A percentile compares a stretch with the other conserved stretches of the same genome.
Evolutionary conservation across 2,329 filamentous ascomycete species (phyloP).

Genomic region (Sporothrix brasiliensis): DNA sequence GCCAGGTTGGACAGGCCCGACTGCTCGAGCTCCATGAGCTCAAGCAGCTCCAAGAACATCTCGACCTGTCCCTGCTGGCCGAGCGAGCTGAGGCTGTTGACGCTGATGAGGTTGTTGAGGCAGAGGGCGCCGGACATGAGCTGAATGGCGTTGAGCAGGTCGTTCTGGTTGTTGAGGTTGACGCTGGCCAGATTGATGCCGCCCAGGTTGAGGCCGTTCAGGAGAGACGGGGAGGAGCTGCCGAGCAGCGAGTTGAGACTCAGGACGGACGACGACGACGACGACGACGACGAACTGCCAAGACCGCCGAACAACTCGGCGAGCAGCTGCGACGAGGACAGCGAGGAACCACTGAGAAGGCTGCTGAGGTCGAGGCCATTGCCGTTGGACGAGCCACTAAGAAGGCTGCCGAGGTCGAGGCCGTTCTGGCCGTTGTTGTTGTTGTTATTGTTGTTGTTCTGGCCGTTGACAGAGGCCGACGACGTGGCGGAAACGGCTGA

Average conservation of each 20-base stretch:
- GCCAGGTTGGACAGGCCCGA: conserved; percentile 40
- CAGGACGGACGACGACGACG: not conserved
- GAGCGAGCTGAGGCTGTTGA: conserved; percentile 36
- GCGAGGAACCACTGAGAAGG: not conserved
- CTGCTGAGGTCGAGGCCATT: conserved; percentile 35
- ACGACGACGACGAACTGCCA: not conserved
- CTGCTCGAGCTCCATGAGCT: conserved; percentile 42
- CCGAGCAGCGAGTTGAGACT: conserved; percentile 12
- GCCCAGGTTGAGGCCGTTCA: conserved; percentile 36
- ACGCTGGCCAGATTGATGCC: conserved; percentile 41
- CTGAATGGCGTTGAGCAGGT: conserved; percentile 41
- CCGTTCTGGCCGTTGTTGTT: not conserved
- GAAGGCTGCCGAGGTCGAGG: conserved; percentile 25
- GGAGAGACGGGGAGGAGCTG: not conserved
- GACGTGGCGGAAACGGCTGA: not conserved
- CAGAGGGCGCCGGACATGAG: conserved; percentile 41
- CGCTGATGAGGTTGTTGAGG: conserved; percentile 38
- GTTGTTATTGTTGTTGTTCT: not conserved
- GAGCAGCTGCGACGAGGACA: conserved; percentile 7
- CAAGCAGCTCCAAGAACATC: conserved; percentile 43
- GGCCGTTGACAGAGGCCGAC: conserved; percentile 21
- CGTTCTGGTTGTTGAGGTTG: conserved; percentile 40
- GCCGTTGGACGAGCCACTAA: conserved; percentile 29
- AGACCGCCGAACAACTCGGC: not conserved
- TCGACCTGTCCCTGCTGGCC: conserved; percentile 39